Evolutionary conservation across 2,329 filamentous ascomycete genomes (phyloP).

Genomic region (Aureobasidium pullulans): DNA sequence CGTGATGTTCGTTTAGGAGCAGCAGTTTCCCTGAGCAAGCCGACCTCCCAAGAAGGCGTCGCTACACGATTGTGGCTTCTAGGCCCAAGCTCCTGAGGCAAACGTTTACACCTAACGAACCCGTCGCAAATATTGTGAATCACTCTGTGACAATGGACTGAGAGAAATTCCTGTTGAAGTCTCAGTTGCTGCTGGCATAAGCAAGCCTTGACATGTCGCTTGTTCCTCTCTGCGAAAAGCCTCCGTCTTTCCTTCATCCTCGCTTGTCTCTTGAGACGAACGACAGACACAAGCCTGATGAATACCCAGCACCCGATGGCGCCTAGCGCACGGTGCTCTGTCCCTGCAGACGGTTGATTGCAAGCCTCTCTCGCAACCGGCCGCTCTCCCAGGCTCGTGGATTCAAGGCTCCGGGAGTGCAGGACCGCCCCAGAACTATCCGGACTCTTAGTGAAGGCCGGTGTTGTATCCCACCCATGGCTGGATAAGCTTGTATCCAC

Average conservation of each 20-base stretch:
- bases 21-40: neutral
- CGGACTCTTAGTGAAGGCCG: neutral
- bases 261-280: neutral
- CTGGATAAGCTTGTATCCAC: constrained; percentile 4
- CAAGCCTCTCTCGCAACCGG: neutral
- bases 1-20: neutral
- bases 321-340: neutral
- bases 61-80: neutral
- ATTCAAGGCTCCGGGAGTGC: neutral
- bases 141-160: constrained; percentile 10
- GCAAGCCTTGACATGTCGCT: neutral
- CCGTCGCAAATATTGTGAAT: constrained; percentile 6
- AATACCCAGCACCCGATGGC: neutral
- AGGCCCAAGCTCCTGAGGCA: neutral
- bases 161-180: neutral
- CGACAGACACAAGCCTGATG: neutral
- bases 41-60: neutral
- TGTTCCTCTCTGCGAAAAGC: neutral
- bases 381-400: neutral
- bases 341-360: constrained; percentile 1
- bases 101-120: constrained; percentile 2
- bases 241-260: neutral
- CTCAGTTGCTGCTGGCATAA: neutral
- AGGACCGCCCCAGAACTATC: neutral
- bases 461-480: constrained; percentile 1